Evolutionary conservation across 257 asterid genomes (phyloP), one percentile per base, ranked within the genome.

Genomic region (Solanum clarkiae): DNA sequence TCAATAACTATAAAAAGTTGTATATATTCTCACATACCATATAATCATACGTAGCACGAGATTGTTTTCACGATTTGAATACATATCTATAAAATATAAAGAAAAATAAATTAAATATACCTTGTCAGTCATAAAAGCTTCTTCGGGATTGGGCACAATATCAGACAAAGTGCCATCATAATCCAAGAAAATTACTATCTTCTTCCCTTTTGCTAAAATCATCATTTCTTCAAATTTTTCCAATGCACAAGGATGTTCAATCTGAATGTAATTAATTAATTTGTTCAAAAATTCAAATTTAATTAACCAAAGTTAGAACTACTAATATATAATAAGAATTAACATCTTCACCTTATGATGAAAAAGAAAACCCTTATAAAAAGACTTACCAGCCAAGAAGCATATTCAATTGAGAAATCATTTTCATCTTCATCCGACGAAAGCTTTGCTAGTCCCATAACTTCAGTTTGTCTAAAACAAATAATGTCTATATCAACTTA

Each of bases 141-240:
- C 81, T 47, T 45, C 81, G 47, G 81, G 81, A 17, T 74, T 74
- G 7, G 81, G 59, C 57, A 74, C 81, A n/a, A 74, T 74, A 47
- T 74, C 81, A 74, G 81, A 74, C 42, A 74, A 74, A 53, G 81
- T 74, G 81, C 81, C 81, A 74, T 74, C 81, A 74, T 74, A 74
- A 74, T 74, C 81, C 81, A 74, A 45, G 20, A 74, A 47, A 7
- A 74, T 74, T 47, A 74, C 59, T n/a, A 74, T 22, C 4, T 47
- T 47, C 47, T 53, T 74, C 42, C 42, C 59, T 74, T 74, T 74
- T n/a, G 81, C 22, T 22, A 74, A 47, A 26, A 16, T 74, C 81
- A 12, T 74, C 59, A 74, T 74, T 47, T 74, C 42, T 74, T 74
- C 81, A 45, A 74, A 22, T 22, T 47, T 47, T 47, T 47, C 22